Evolutionary conservation across 2,329 filamentous ascomycete genomes (phyloP).

Genomic region (Clonostachys solani): DNA sequence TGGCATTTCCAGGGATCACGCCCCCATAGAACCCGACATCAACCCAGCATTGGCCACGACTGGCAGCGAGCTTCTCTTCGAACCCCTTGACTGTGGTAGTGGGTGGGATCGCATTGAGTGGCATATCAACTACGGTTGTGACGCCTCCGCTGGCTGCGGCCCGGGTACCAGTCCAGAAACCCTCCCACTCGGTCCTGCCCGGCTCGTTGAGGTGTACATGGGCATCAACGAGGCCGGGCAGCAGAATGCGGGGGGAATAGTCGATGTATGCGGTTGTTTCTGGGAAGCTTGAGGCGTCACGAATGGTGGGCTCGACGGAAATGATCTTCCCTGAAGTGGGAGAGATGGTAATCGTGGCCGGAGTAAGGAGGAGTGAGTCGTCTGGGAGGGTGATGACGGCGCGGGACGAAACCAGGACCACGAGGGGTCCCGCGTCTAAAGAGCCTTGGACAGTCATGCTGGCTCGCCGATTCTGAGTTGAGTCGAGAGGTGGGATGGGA

Average conservation of each 20-base stretch:
- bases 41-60: constrained; percentile 88
- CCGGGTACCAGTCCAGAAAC: constrained; percentile 90
- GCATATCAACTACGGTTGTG: constrained; percentile 97
- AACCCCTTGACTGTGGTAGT: constrained; percentile 85
- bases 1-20: constrained; percentile 82
- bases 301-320: constrained; percentile 66
- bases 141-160: constrained; percentile 94
- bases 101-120: constrained; percentile 91
- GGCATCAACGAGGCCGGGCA: constrained; percentile 91
- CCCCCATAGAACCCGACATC: constrained; percentile 99
- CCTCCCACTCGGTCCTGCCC: constrained; percentile 96
- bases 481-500: too few species aligned
- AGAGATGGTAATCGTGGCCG: constrained; percentile 81
- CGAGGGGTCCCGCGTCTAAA: constrained; percentile 15
- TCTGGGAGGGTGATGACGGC: constrained; percentile 72
- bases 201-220: constrained; percentile 98
- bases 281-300: constrained; percentile 75
- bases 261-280: constrained; percentile 70
- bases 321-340: constrained; percentile 78
- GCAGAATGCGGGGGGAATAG: constrained; percentile 77
- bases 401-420: constrained; percentile 78
- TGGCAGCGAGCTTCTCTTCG: constrained; percentile 80
- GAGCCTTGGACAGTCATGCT: constrained; percentile 1
- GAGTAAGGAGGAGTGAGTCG: constrained; percentile 59
- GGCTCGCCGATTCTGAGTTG: background rate